Base-by-base conservation (phyloP, 495 filamentous ascomycete genomes). In the Penicillium manginii region DNA sequence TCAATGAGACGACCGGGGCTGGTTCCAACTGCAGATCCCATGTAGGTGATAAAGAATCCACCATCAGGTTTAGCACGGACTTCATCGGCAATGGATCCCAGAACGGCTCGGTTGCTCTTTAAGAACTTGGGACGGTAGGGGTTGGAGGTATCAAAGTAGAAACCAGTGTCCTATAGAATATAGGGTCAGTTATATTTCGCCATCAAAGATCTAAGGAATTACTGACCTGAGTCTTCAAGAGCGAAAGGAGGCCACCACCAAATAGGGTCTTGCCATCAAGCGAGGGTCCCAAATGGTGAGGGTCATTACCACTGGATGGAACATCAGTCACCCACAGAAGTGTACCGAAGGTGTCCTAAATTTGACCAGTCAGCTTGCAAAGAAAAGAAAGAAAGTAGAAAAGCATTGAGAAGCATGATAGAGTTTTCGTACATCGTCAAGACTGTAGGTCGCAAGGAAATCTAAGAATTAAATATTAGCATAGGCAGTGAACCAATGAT, bases 1-100 rank as follows among this genome's bases (percentile, higher is more conserved):
- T 87, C 84, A 37, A 86, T 73, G 1, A 86, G 78, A 52, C 83
- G 81, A 18, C 84, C 84, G 1, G 81, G 84, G 3, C 77, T 76
- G n/a, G 82, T 85, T 17, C 83, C 83, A 11, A 78, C 70, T 10
- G 84, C 83, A 31, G 72, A 81, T 33, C 77, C 78, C 78, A 81
- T 79, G 70, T 86, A 87, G 19, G 84, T 87, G 63, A 86, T 83
- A 60, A 83, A 83, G 69, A 85, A 87, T 2, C 84, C 84, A 35
- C 83, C 84, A 46, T 83, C 84, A n/a, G 84, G 84, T 66, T 86
- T 87, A 14, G 84, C 84, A 15, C 82, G 78, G 57, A 87, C 84
- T 72, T 87, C 84, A 68, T 87, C 84, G 2, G 82, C 80, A 57
- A 87, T 83, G 15, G 84, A 85, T 8, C 76, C 71, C 10, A 86